Base-by-base conservation (phyloP, 495 filamentous ascomycete species). In the Penicillium alfredii region DNA sequence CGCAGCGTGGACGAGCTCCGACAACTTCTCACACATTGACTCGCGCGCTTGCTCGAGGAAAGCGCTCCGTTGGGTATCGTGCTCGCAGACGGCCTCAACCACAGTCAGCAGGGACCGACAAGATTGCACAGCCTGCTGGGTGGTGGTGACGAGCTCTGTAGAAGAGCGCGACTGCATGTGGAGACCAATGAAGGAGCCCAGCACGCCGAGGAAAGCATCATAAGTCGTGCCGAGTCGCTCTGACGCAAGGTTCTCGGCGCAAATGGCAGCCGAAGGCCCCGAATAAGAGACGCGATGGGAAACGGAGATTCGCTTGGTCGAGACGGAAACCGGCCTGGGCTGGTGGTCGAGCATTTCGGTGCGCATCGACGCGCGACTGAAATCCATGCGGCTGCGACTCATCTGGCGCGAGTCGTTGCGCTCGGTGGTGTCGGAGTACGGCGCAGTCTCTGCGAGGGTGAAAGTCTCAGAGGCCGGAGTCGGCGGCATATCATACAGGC, bases 131-230 rank as follows among this genome's bases (percentile, higher is more conserved):
- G 88, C 83, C 59, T 93, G 84, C 54, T 84, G 77, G 4, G 83
- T 84, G 14, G 74, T 80, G 11, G 78, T 53, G 20, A 86, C 76
- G 13, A 97, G 74, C 48, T 94, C 87, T 0, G 84, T 76, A 12
- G 86, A 82, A 11, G 88, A 90, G 38, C 89, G 83, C 6, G 87
- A 88, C 53, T 95, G 86, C 36, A 94, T 73, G 47, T 94, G 86
- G 19, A 94, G 68, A 9, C 93, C 92, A 60, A 95, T 88, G 53
- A 96, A 94, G 7, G 84, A 88, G 24, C 85, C 88, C 29, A 97
- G 74, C 48, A 84, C 81, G 18, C 88, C 87, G 21, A 98, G 72
- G 56, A 96, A 93, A 9, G 72, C 70, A 61, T 98, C 89, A 59
- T 95, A 88, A 19, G 80, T 78, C 24, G 71, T 65, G 43, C 76